Conservation (phyloP, 2,329 filamentous ascomycete species). For the Xylariaceae sp. region DNA sequence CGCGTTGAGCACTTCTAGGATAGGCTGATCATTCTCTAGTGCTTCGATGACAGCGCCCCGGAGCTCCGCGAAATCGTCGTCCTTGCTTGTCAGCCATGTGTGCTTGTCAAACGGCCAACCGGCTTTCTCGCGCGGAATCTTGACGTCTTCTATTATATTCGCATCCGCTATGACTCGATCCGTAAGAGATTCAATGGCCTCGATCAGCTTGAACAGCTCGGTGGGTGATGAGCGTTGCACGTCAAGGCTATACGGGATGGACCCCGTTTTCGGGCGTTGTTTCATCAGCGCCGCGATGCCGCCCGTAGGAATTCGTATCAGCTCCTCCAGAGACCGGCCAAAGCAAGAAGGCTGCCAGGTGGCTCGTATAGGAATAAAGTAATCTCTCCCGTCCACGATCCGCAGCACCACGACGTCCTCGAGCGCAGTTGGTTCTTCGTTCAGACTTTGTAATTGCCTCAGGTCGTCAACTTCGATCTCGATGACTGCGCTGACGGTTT, state of each 20-base stretch:
- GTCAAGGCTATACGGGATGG: slow-evolving; percentile 53
- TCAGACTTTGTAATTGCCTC: slow-evolving; percentile 63
- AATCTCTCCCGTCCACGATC: slow-evolving; percentile 78
- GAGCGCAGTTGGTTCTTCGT: slow-evolving; percentile 60
- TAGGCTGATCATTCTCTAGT: slow-evolving; percentile 63
- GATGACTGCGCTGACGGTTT: slow-evolving; percentile 68
- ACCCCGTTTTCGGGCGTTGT: slow-evolving; percentile 34
- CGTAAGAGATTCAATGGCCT: slow-evolving; percentile 61
- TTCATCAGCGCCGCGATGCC: slow-evolving; percentile 59
- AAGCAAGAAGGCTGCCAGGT: slow-evolving; percentile 79
- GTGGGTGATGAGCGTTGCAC: slow-evolving; percentile 77
- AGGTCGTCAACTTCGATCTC: slow-evolving; percentile 63
- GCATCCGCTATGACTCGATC: slow-evolving; percentile 58
- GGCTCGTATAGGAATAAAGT: slow-evolving; percentile 80
- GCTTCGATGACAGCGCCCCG: slow-evolving; percentile 53
- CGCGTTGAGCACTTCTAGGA: slow-evolving; percentile 58
- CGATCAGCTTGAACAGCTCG: slow-evolving; percentile 85
- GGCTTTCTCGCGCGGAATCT: slow-evolving; percentile 47
- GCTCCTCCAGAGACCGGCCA: slow-evolving; percentile 79
- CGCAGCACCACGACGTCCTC: slow-evolving; percentile 88
- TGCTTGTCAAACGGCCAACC: slow-evolving; percentile 56
- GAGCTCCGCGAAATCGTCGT: slow-evolving; percentile 28
- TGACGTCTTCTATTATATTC: slow-evolving; percentile 55
- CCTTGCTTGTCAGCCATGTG: slow-evolving; percentile 27
- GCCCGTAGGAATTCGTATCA: slow-evolving; percentile 78